A percentile compares a stretch with the other conserved stretches of the same genome.
These are phyloP conservation scores for Wickerhamiella musiphila DNA, from an alignment of 805 yeast genomes.

Conservation along the genomic window DNA sequence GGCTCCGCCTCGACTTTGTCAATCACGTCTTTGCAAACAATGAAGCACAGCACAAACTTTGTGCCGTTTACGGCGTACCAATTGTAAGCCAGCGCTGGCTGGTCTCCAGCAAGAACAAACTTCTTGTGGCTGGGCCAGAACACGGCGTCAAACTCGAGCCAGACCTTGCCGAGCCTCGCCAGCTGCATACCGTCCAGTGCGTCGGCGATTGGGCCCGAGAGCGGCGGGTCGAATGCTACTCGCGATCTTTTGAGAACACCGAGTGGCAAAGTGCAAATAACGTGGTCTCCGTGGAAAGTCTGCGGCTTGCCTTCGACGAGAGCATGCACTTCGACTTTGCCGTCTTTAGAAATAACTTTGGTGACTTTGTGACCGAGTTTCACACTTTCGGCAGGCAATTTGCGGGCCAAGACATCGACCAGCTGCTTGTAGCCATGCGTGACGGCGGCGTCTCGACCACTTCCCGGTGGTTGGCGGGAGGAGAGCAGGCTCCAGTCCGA, in stretches of 20 bases:
- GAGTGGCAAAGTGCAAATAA: slow-evolving; percentile 15
- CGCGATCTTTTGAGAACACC: slow-evolving; percentile 11
- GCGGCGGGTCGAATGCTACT: slow-evolving; percentile 13
- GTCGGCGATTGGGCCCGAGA: slow-evolving; percentile 6
- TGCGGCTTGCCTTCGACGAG: slow-evolving; percentile 9
- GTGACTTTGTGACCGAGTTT: slow-evolving; percentile 10
- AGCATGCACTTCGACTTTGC: slow-evolving; percentile 10
- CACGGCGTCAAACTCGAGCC: slow-evolving; percentile 43
- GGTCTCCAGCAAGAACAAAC: slow-evolving; percentile 29
- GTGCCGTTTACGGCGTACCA: slow-evolving; percentile 30
- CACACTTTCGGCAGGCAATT: too few relatives aligned
- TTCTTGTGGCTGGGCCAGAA: slow-evolving; percentile 48
- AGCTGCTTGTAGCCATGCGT: slow-evolving; percentile 12
- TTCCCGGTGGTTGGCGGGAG: neutral
- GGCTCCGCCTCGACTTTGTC: slow-evolving; percentile 34
- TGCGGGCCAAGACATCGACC: slow-evolving; percentile 9
- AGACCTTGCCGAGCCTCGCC: slow-evolving; percentile 56
- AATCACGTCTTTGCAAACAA: slow-evolving; percentile 56
- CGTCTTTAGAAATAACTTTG: slow-evolving; percentile 4
- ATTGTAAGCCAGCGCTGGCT: slow-evolving; percentile 47
- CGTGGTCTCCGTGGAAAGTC: slow-evolving; percentile 13
- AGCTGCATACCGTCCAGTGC: slow-evolving; percentile 13
- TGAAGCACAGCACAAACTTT: slow-evolving; percentile 30
- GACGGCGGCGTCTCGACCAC: slow-evolving; percentile 15
- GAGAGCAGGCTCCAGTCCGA: neutral